phyloP scores from a whole-genome alignment of 805 yeast species.

The Jamesozyma piceae region DNA sequence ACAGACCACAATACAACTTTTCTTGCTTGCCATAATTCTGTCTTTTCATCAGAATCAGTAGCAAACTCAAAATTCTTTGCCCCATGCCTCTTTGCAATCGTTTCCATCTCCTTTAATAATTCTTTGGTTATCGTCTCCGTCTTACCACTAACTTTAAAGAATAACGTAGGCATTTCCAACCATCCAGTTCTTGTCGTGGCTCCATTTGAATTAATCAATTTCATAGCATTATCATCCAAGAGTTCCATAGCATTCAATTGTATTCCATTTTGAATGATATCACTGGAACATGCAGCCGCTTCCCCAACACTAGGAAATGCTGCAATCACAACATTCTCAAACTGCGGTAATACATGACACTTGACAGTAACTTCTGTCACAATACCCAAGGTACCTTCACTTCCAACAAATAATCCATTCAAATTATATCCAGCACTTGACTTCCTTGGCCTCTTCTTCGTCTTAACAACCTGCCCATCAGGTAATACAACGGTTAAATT shows the following conservation, averaged over 20 bases:
- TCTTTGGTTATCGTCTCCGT: slow-evolving; percentile 36
- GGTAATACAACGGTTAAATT: slow-evolving; percentile 67
- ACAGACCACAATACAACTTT: slow-evolving; percentile 60
- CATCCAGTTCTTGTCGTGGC: slow-evolving; percentile 40
- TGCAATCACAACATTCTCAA: slow-evolving; percentile 60
- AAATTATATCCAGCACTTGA: slow-evolving; percentile 74
- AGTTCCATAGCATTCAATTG: slow-evolving; percentile 68
- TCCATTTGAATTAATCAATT: slow-evolving; percentile 49
- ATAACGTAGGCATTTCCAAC: slow-evolving; percentile 51
- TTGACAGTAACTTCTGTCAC: slow-evolving; percentile 70
- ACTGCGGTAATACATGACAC: slow-evolving; percentile 53
- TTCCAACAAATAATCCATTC: slow-evolving; percentile 65
- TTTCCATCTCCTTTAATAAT: slow-evolving; percentile 37
- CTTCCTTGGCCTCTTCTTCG: slow-evolving; percentile 67
- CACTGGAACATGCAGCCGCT: slow-evolving; percentile 63
- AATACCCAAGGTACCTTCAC: slow-evolving; percentile 74
- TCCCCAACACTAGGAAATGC: slow-evolving; percentile 58
- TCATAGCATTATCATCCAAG: slow-evolving; percentile 65
- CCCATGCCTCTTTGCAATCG: slow-evolving; percentile 46
- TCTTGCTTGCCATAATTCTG: slow-evolving; percentile 67
- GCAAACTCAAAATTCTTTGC: slow-evolving; percentile 57
- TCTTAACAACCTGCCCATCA: slow-evolving; percentile 70
- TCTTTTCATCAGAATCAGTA: slow-evolving; percentile 48
- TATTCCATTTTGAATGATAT: slow-evolving; percentile 51
- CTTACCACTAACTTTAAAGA: slow-evolving; percentile 56